Percentiles rank a stretch among this genome's conserved stretches.
Conservation (phyloP, 2,329 filamentous ascomycete species). For the Cytospora leucostoma region DNA sequence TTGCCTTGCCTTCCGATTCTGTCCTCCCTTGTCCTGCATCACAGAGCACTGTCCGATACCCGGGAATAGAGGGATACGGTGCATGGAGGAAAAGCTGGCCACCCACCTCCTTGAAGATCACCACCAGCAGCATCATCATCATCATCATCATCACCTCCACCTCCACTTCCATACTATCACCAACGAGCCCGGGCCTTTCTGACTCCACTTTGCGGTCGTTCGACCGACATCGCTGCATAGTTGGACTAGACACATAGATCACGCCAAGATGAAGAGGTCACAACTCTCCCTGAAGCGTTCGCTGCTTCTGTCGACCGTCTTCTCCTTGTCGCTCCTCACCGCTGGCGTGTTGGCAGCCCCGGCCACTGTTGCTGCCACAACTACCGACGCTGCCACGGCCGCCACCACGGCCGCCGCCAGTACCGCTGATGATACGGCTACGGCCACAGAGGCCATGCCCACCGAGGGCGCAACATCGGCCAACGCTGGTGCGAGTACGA, state of each 20-base stretch:
- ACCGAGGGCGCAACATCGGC: constrained; percentile 15
- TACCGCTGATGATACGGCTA: not conserved
- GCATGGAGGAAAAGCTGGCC: no score
- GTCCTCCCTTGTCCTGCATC: no score
- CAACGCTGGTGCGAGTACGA: constrained; percentile 11
- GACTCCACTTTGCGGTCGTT: not conserved
- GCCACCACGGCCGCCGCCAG: constrained; percentile 6
- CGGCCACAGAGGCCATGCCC: constrained; percentile 9
- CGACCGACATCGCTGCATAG: not conserved
- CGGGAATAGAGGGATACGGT: no score
- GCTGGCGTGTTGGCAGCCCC: constrained; percentile 33
- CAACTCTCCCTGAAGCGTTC: constrained; percentile 37
- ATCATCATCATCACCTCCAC: not conserved
- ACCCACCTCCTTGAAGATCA: no score
- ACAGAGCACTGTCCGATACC: no score
- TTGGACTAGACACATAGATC: not conserved
- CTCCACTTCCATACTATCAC: no score
- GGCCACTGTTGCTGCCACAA: constrained; percentile 21
- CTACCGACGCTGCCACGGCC: constrained; percentile 19
- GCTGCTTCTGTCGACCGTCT: constrained; percentile 36
- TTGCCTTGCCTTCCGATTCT: no score
- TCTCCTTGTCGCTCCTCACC: constrained; percentile 33
- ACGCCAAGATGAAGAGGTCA: constrained; percentile 34
- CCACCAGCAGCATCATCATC: not conserved
- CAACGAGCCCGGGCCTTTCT: no score